Base-by-base conservation (phyloP, 1,284 basidiomycete species). In the Ustilago esculenta region DNA sequence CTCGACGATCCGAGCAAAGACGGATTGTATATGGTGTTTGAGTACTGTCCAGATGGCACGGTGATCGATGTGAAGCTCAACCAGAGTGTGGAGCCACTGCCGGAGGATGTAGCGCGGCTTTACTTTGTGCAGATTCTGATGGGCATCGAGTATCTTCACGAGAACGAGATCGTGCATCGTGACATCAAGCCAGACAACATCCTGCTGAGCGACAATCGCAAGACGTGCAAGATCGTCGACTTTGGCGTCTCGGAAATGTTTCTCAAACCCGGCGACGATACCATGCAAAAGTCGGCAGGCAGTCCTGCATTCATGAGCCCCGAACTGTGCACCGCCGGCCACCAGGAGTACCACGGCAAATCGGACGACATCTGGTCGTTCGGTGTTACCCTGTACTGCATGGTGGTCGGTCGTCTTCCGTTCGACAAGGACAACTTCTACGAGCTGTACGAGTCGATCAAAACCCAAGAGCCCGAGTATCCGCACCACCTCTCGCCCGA, bases 191-290 rank as follows among this genome's bases (percentile, higher is more conserved):
- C 85, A 0, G 85, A 86, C 70, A 86, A 87, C 75, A 83, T 86
- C 27, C 81, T 87, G 21, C 80, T 87, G 14, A 83, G 82, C 11
- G 79, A 80, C n/a, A 83, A 86, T 58, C 73, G 80, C n/a, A 75
- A 81, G 45, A 77, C 79, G 10, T 85, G 86, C 80, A 87, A 87
- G 74, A 82, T 87, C 42, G 86, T 84, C 68, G 85, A 87, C 65
- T 87, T 87, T 76, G 86, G 86, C 25, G 85, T 87, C 0, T 86
- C 85, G 1, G 85, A 87, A 53, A 85, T 87, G 82, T 86, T 86
- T 52, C 67, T 75, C 8, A 79, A 81, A 23, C 73, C 78, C 0
- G 83, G 82, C 12, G 84, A 85, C 51, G 84, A 86, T 70, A 72
- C 74, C 30, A 80, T 85, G 64, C 81, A 81, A 55, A 82, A 84